Base-by-base conservation (phyloP, 257 asterid species). In the Datura wrightii region DNA sequence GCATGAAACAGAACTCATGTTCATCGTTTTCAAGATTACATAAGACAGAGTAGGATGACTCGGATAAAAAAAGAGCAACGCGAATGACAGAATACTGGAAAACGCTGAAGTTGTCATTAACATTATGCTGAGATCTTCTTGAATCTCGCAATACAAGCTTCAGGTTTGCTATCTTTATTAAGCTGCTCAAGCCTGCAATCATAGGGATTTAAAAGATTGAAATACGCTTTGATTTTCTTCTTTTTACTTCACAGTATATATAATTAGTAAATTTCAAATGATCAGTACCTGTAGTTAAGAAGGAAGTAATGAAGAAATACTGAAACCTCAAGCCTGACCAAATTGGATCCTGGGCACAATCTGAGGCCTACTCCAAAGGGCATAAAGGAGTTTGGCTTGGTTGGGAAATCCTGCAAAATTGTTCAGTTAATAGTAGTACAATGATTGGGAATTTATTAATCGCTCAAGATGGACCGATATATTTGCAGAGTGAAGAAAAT, bases 101-200 rank as follows among this genome's bases (percentile, higher is more conserved):
- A 53, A 53, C 18, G 18, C 18, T 53, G 58, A 3, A 13, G 18
- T 53, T 13, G 58, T 53, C 58, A 53, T 10, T 13, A 3, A 53
- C 5, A 53, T 13, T 11, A 11, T 53, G 58, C 58, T 54, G 67
- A 14, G 15, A 83, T 1, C 86, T 41, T 84, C 69, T 10, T 84
- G 5, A 84, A 34, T 52, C 79, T 84, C 3, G 79, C 86, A 31
- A 84, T 10, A 63, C 86, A 78, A 4, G 39, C 50, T 53, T 84
- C 86, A 2, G 60, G 55, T 6, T 4, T 8, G 9, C 83, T 2
- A 15, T 54, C 18, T 11, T 2, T 1, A 54, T 3, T 54, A 54
- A 11, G 18, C 18, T 54, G 59, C n/a, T 54, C 59, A 54, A 54
- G 18, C 59, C 59, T 54, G 18, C 59, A 52, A 54, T 14, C n/a